Evolutionary conservation across 2,329 filamentous ascomycete genomes (phyloP), one percentile per base, ranked within the genome.

Genomic region (Ceratocystiopsis brevicomis): DNA sequence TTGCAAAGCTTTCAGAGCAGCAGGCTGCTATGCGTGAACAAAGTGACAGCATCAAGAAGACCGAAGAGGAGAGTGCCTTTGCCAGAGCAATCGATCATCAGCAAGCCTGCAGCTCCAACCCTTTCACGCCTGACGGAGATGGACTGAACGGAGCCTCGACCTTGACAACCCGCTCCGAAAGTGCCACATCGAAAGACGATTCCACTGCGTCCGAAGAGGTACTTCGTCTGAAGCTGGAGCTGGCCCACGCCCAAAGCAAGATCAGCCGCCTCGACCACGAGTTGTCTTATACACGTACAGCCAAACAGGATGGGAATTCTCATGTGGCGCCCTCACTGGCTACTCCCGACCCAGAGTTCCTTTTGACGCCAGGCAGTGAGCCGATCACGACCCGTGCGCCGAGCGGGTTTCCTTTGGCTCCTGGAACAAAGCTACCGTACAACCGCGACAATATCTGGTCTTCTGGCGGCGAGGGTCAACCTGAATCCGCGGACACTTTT

Each of bases 1-100:
- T 86, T 49, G 73, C 78, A 44, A 81, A 78, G 55, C 67, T 88
- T 40, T 73, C 74, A n/a, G 77, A 86, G 57, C 79, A 85, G 53
- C 73, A 79, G 53, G 63, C 64, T 38, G 57, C 67, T n/a, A 59
- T 78, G 41, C 65, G 65, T 41, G 68, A 73, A 57, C 74, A 80
- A 54, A 71, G 69, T 47, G 65, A 72, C 45, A 64, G 65, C 42
- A 55, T 73, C 38, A 69, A 67, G 45, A 53, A 54, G 11, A 47
- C 53, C 21, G 61, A 66, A 13, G 63, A 65, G 17, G 57, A 58
- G 18, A 47, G 38, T 34, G 45, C 53, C 30, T 62, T 61, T 47
- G 52, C 57, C 32, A 55, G 54, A 42, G 53, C 49, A 33, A 51
- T 65, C 16, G 69, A 71, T 33, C 66, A 71, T 39, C 58, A 62